These are phyloP conservation scores for Fusarium begoniae DNA, from an alignment of 2,329 filamentous ascomycete genomes.

Conservation along the genomic window DNA sequence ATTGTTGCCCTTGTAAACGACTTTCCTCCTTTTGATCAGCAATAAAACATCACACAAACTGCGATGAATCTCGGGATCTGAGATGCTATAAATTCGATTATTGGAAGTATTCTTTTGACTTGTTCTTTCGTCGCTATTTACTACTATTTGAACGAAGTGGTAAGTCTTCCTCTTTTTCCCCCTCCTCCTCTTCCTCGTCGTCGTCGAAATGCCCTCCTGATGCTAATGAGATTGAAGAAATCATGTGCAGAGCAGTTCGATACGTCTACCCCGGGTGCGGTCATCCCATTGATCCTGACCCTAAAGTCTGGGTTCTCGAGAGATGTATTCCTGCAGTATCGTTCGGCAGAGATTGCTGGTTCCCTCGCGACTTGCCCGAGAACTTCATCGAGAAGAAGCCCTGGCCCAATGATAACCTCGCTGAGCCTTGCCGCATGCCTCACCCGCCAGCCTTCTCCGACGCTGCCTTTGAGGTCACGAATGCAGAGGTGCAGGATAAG, in stretches of 20 bases:
- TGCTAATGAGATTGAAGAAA: background rate
- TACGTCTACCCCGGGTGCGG: constrained; percentile 39
- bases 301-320: constrained; percentile 19
- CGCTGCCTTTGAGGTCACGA: background rate
- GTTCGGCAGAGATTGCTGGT: constrained; percentile 34
- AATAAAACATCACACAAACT: background rate
- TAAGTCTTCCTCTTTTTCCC: background rate
- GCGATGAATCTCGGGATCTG: background rate
- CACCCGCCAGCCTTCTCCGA: background rate
- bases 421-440: background rate
- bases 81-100: background rate
- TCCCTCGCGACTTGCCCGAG: constrained; percentile 3
- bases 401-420: constrained; percentile 11
- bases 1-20: constrained; percentile 7
- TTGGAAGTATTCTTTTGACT: background rate
- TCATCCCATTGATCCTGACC: constrained; percentile 20
- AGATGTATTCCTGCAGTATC: constrained; percentile 17
- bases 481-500: background rate
- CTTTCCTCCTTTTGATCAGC: background rate
- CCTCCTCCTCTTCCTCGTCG: background rate
- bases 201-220: no score
- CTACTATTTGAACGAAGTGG: background rate
- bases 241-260: constrained; percentile 37
- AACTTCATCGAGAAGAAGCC: background rate
- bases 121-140: background rate